Percentiles rank a stretch among this genome's conserved stretches.
These are phyloP conservation scores for Petrea volubilis DNA, from an alignment of 257 asterid genomes.

Conservation along the genomic window DNA sequence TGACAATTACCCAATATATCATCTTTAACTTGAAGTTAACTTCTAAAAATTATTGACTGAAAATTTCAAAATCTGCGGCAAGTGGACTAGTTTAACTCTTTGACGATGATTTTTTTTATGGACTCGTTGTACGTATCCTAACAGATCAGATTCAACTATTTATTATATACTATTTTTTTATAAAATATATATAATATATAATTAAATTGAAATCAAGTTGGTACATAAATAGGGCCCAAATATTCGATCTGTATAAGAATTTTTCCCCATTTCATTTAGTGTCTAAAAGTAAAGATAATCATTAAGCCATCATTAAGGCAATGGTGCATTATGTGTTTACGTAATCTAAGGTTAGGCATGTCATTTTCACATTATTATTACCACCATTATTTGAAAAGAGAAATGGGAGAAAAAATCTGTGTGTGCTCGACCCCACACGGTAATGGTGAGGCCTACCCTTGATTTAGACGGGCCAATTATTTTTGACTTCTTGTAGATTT, in stretches of 20 bases:
- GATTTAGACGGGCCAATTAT: background rate
- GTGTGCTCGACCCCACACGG: background rate
- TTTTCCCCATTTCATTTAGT: too few species aligned
- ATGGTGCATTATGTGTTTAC: background rate
- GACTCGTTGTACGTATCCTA: too few species aligned
- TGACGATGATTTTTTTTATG: too few species aligned
- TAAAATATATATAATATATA: too few species aligned
- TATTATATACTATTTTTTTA: too few species aligned
- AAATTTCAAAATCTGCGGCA: background rate
- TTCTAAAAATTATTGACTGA: background rate
- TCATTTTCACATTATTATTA: slow-evolving; percentile 15
- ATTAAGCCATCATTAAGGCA: slow-evolving; percentile 10
- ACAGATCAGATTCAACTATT: too few species aligned
- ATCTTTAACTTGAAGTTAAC: background rate
- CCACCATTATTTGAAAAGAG: background rate
- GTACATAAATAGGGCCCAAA: too few species aligned
- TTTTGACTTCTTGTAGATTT: background rate
- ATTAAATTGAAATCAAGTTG: too few species aligned
- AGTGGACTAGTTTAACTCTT: background rate
- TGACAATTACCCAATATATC: background rate
- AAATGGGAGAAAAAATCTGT: background rate
- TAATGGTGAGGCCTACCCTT: background rate
- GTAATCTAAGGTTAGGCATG: slow-evolving; percentile 4
- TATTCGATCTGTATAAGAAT: too few species aligned
- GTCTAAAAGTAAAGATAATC: background rate